phyloP scores from a whole-genome alignment of 2,329 filamentous ascomycete species.

The Trichophaea hybrida region DNA sequence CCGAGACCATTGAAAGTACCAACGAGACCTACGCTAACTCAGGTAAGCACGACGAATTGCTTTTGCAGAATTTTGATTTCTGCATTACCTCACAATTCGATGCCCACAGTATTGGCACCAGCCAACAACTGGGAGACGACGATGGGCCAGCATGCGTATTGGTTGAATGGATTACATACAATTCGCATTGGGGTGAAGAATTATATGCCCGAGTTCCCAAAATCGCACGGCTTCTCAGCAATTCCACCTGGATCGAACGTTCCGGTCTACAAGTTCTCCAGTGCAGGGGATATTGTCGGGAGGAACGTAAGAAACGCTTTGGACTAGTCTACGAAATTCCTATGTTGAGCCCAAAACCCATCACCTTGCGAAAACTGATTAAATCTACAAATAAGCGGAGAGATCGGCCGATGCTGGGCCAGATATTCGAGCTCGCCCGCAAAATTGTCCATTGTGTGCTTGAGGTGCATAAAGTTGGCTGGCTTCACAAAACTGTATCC shows the following conservation, averaged over 20 bases:
- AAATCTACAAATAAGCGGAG: not conserved
- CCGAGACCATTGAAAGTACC: too few relatives aligned
- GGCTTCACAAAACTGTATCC: not conserved
- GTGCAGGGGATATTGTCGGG: not conserved
- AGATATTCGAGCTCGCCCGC: not conserved
- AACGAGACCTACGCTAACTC: too few relatives aligned
- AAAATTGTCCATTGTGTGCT: not conserved
- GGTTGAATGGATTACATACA: not conserved
- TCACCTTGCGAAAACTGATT: not conserved
- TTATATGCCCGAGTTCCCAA: not conserved
- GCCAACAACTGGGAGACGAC: not conserved
- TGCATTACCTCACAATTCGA: not conserved
- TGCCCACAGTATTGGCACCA: not conserved
- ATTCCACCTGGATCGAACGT: not conserved
- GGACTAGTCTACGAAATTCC: not conserved
- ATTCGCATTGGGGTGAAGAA: not conserved
- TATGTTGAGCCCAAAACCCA: not conserved
- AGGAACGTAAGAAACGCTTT: not conserved
- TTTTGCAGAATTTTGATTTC: not conserved
- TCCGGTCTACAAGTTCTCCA: not conserved
- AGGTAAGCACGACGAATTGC: not conserved
- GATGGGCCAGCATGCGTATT: not conserved
- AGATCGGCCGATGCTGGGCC: not conserved
- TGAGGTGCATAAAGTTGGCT: not conserved
- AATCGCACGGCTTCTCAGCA: not conserved